Base-by-base conservation (phyloP, 176 grass and related monocot genomes). In the Triticum turgidum region DNA sequence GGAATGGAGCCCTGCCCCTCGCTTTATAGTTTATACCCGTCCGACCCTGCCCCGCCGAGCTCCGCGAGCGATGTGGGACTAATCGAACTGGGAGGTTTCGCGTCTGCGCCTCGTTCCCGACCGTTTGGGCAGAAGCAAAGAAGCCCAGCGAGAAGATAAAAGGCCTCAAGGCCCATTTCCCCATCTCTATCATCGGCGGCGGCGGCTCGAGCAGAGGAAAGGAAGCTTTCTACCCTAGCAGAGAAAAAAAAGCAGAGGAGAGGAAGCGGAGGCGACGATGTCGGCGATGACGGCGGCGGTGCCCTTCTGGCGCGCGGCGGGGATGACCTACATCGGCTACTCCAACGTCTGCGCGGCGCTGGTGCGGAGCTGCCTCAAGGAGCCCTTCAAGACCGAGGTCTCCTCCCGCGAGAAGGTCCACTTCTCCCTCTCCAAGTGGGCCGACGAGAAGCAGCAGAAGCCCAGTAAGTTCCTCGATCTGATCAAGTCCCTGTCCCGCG, bases 321-420 rank as follows among this genome's bases (percentile, higher is more conserved):
- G 97, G 70, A 96, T 99, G 94, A 96, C 94, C 20, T 99, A 96
- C 85, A 99, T 99, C 30, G 91, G 88, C 87, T 99, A 96, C 94
- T 99, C 94, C 89, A 99, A 96, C 92, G 89, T 96, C 97, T 99
- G 97, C 85, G 90, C 94, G 34, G 94, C 94, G 3, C 85, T 99
- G 64, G 89, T 99, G 85, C 89, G 97, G 8, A 81, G 61, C 83
- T 99, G 92, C 90, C 94, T 96, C 90, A 99, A 96, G 94, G 94
- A 96, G 80, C 92, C 97, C 39, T 83, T 85, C 90, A 92, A 91
- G 89, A 81, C 94, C 74, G 82, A 96, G 69, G 88, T 89, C 61
- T 64, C 83, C 22, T 83, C 88, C 74, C 94, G 92, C 76, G 92
- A 98, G 90, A 98, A 98, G 92, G 97, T 98, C 83, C 94, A 98